Evolutionary conservation across 441 rosid genomes (phyloP).

Genomic region (Heliophila coronopifolia): DNA sequence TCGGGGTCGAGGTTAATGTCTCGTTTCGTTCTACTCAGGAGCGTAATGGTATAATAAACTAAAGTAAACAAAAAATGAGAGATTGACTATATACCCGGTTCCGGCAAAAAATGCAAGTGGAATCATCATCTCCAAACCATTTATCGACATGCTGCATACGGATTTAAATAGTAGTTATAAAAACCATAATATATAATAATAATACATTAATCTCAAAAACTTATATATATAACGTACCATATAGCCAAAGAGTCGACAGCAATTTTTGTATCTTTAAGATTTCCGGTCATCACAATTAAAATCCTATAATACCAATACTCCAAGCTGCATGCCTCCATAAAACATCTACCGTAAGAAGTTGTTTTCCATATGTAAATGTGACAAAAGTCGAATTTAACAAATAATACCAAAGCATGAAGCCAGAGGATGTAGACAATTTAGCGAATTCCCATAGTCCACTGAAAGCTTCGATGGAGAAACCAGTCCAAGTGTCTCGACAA

Average conservation of each 20-base stretch:
- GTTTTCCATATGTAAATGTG: neutral
- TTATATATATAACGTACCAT: constrained; percentile 30
- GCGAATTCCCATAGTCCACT: constrained; percentile 58
- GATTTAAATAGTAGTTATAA: neutral
- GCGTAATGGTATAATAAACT: too few species aligned
- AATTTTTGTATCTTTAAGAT: constrained; percentile 43
- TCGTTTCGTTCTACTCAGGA: too few species aligned
- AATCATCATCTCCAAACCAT: constrained; percentile 64
- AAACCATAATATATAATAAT: neutral
- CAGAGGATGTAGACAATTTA: constrained; percentile 66
- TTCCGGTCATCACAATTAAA: constrained; percentile 53
- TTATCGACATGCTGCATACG: constrained; percentile 57
- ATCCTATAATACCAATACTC: constrained; percentile 61
- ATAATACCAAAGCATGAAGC: constrained; percentile 66
- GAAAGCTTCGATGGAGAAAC: constrained; percentile 62
- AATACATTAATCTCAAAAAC: neutral
- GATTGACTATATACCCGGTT: too few species aligned
- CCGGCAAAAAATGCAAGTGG: constrained; percentile 62
- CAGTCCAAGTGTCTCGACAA: constrained; percentile 67
- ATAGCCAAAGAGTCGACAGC: constrained; percentile 56
- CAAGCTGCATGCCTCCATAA: constrained; percentile 31
- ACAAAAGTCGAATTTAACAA: neutral
- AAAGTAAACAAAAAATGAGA: too few species aligned
- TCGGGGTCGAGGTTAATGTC: too few species aligned
- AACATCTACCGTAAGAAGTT: constrained; percentile 7